Base-by-base conservation (phyloP, 1,284 basidiomycete species). In the Trichosporon inkin region DNA sequence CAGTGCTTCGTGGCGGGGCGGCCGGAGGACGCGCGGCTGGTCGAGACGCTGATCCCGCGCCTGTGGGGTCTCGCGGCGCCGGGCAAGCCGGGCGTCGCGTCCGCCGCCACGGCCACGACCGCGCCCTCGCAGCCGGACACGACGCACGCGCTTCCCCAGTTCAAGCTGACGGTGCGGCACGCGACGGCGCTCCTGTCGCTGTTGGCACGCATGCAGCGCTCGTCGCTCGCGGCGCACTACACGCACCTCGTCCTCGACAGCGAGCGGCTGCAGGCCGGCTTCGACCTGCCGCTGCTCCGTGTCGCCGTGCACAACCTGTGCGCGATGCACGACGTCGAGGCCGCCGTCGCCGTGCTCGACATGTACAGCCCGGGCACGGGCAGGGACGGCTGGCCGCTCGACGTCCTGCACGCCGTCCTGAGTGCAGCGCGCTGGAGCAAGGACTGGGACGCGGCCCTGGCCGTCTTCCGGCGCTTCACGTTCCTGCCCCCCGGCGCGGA, bases 371-470 rank as follows among this genome's bases (percentile, higher is more conserved):
- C 69, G 2, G 60, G 61, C 0, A 62, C 61, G 14, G 65, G 54
- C 37, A 51, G 56, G 16, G 52, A 60, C 51, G 62, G 62, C 2
- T 76, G 74, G 74, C 63, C 67, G 8, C 20, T 54, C 2, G 58
- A 65, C 13, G 65, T 64, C 1, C 74, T 64, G 55, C 58, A 63
- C 24, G 56, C 61, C 1, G 64, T 66, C 6, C 57, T 77, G 17
- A 60, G 58, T 16, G 67, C 70, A 10, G 69, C 71, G 3, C 63
- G 69, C 39, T 74, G 72, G 69, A 60, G 60, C 17, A 60, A 63
- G 8, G 71, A 77, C 61, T 73, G 68, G 66, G 60, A 68, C 8
- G 41, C 64, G 8, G 73, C 70, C 3, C 53, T 71, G n/a, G 19
- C 36, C 20, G 47, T 71, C 10, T 68, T 72, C 55, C 60, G 67